These are phyloP conservation scores for Dendrothele bispora DNA, from an alignment of 768 basidiomycete genomes.

Conservation along the genomic window DNA sequence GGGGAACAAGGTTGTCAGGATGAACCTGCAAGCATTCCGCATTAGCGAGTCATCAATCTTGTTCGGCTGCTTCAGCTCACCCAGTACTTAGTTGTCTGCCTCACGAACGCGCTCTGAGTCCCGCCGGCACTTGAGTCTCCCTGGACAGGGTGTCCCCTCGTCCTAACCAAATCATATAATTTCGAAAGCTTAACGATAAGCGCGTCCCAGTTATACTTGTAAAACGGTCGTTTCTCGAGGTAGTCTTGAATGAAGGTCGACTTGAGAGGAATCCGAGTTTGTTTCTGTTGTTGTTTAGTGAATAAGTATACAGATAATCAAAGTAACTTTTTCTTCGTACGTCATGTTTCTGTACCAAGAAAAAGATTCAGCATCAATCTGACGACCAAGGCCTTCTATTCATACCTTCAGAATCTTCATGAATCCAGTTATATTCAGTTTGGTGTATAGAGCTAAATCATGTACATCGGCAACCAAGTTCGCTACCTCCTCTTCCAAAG, in stretches of 20 bases:
- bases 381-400: not conserved
- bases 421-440: constrained; percentile 97
- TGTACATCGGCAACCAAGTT: constrained; percentile 92
- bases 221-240: constrained; percentile 93
- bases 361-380: constrained; percentile 5
- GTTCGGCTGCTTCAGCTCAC: constrained; percentile 37
- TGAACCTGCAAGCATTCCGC: constrained; percentile 52
- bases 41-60: constrained; percentile 6
- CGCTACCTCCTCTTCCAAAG: constrained; percentile 92
- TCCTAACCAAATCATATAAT: constrained; percentile 92
- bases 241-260: constrained; percentile 88
- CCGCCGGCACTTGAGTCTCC: constrained; percentile 96
- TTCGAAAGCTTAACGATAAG: constrained; percentile 95
- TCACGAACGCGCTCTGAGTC: constrained; percentile 94
- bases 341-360: constrained; percentile 78
- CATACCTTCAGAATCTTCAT: constrained; percentile 94
- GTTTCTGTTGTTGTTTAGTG: constrained; percentile 88
- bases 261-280: constrained; percentile 81
- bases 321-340: too few relatives aligned
- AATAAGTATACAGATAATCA: too few relatives aligned
- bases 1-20: constrained; percentile 89
- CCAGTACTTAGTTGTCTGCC: constrained; percentile 99
- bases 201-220: constrained; percentile 95
- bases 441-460: constrained; percentile 88
- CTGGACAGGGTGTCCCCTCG: constrained; percentile 89